These are phyloP conservation scores for Tulasnella sp. DNA, from an alignment of 768 basidiomycete species.

Conservation along the genomic window DNA sequence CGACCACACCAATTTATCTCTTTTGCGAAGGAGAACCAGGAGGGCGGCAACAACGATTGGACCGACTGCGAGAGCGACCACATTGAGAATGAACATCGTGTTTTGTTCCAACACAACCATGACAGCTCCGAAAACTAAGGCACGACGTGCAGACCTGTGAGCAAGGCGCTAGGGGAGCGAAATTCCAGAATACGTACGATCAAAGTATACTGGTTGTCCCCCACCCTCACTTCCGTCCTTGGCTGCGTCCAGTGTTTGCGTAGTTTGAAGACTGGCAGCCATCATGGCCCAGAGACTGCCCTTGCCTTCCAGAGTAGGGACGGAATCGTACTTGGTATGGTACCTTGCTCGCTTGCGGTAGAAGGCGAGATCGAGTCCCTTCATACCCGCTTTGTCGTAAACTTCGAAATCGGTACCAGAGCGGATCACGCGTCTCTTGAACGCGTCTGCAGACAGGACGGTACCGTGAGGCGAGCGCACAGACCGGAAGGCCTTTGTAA, in stretches of 20 bases:
- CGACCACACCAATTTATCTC: not conserved
- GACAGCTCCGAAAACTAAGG: conserved; percentile 49
- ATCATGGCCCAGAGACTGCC: conserved; percentile 71
- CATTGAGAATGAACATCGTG: conserved; percentile 47
- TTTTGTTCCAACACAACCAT: conserved; percentile 50
- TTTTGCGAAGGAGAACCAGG: conserved; percentile 24
- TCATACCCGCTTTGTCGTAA: conserved; percentile 49
- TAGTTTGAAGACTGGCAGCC: conserved; percentile 53
- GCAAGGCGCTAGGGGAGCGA: not conserved
- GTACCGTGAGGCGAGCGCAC: conserved; percentile 67
- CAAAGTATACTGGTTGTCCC: conserved; percentile 56
- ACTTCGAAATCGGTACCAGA: conserved; percentile 69
- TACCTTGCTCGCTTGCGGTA: conserved; percentile 67
- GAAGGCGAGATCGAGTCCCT: conserved; percentile 72
- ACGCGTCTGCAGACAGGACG: conserved; percentile 60
- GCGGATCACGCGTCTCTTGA: conserved; percentile 54
- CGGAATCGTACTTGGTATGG: conserved; percentile 65
- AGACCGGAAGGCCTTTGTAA: conserved; percentile 47
- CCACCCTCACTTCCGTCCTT: conserved; percentile 26
- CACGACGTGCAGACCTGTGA: not conserved
- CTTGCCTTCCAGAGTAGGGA: conserved; percentile 50
- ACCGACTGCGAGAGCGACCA: conserved; percentile 54
- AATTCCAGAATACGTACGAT: conserved; percentile 41
- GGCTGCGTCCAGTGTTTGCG: conserved; percentile 37
- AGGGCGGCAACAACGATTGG: conserved; percentile 48